Percentiles rank a stretch among this genome's conserved stretches.
Evolutionary conservation across 306 rosid genomes (phyloP).

Genomic region (Dryas drummondii): DNA sequence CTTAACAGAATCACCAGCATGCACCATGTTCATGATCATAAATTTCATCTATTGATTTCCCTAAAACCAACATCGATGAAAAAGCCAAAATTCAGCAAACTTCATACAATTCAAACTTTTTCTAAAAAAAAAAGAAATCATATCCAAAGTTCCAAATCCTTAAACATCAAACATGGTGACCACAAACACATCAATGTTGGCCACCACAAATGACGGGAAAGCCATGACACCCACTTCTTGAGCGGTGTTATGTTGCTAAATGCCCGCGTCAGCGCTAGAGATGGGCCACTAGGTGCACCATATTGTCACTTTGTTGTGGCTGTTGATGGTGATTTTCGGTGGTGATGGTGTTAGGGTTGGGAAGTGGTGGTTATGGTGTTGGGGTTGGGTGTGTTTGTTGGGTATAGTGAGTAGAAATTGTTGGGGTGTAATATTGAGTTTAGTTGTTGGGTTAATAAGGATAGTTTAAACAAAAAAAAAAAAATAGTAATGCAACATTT

Average conservation of each 20-base stretch:
- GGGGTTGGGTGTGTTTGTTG: too few species aligned
- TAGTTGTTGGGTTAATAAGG: too few species aligned
- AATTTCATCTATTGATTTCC: neutral
- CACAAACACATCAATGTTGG: constrained; percentile 48
- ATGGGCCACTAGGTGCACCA: constrained; percentile 18
- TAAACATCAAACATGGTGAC: constrained; percentile 40
- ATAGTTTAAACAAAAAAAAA: too few species aligned
- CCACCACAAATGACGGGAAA: constrained; percentile 65
- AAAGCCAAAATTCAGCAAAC: neutral
- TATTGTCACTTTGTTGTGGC: constrained; percentile 33
- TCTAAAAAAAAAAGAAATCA: too few species aligned
- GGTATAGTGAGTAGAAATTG: too few species aligned
- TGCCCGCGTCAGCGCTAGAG: neutral
- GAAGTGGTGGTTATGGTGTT: too few species aligned
- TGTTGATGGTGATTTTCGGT: too few species aligned
- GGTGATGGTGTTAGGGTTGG: too few species aligned
- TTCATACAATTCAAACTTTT: neutral
- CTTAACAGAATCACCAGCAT: neutral
- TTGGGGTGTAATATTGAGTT: too few species aligned
- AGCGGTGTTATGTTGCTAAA: constrained; percentile 37
- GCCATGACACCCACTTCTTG: constrained; percentile 65
- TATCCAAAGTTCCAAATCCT: neutral
- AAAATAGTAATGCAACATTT: too few species aligned
- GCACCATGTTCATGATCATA: neutral
- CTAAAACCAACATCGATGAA: neutral